phyloP scores from a whole-genome alignment of 352 stramenopile genomes.

The Phytophthora colocasiae region DNA sequence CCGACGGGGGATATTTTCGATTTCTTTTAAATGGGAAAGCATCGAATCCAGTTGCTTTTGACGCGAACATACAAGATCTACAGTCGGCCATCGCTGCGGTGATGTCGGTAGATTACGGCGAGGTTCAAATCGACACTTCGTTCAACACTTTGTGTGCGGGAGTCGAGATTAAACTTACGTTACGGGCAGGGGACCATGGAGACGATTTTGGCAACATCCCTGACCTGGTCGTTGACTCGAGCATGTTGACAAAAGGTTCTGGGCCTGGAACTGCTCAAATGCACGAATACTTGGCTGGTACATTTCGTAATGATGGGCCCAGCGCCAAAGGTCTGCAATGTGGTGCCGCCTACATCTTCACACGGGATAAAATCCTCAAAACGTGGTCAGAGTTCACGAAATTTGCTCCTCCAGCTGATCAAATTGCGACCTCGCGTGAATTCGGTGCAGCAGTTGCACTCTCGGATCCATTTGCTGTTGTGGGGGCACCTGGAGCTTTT shows the following conservation, averaged over 20 bases:
- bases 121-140: conserved; percentile 60
- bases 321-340: conserved; percentile 74
- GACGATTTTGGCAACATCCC: conserved; percentile 66
- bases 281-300: conserved; percentile 62
- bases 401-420: conserved; percentile 45
- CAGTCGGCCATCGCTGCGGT: conserved; percentile 59
- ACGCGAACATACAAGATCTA: conserved; percentile 56
- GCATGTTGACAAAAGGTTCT: conserved; percentile 48
- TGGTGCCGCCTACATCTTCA: conserved; percentile 77
- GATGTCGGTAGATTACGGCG: conserved; percentile 59
- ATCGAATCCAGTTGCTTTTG: conserved; percentile 68
- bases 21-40: conserved; percentile 64
- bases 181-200: conserved; percentile 65
- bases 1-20: conserved; percentile 72
- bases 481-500: conserved; percentile 69
- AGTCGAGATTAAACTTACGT: conserved; percentile 57
- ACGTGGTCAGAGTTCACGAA: conserved; percentile 72
- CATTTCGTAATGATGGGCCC: conserved; percentile 65
- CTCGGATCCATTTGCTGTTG: conserved; percentile 54
- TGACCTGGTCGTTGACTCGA: conserved; percentile 59
- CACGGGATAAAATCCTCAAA: conserved; percentile 27
- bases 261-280: conserved; percentile 41
- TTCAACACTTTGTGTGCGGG: conserved; percentile 63
- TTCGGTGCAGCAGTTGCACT: conserved; percentile 64
- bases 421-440: conserved; percentile 58